phyloP scores from a whole-genome alignment of 1,139 yeast genomes.

The Hyphopichia buzzinii region DNA sequence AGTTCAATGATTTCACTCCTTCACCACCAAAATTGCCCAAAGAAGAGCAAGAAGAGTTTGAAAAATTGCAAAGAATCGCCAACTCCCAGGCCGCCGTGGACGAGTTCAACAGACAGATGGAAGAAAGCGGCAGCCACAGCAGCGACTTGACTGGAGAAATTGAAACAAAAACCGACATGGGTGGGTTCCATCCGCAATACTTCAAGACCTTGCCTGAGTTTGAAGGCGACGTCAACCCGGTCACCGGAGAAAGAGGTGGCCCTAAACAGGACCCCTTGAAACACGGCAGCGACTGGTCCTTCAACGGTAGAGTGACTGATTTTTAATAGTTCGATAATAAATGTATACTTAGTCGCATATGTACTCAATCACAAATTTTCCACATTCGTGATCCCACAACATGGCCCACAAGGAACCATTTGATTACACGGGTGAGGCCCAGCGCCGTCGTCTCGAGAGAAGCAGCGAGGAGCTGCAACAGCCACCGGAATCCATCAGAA shows the following conservation, averaged over 20 bases:
- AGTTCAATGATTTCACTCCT: constrained; percentile 44
- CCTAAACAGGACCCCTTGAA: constrained; percentile 98
- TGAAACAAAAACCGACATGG: constrained; percentile 55
- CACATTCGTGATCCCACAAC: no score
- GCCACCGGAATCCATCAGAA: no score
- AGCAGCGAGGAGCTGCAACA: no score
- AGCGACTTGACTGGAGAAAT: constrained; percentile 17
- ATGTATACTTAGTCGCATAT: no score
- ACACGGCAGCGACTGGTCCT: constrained; percentile 87
- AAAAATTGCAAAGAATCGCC: constrained; percentile 76
- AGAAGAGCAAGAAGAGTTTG: constrained; percentile 92
- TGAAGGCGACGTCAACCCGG: constrained; percentile 91
- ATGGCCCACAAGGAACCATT: no score
- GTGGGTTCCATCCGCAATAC: constrained; percentile 65
- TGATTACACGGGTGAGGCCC: no score
- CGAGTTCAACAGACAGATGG: constrained; percentile 58
- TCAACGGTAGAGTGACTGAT: constrained; percentile 94
- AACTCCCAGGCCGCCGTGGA: constrained; percentile 78
- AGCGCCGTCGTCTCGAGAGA: no score
- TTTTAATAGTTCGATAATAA: constrained; percentile 41
- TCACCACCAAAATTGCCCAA: constrained; percentile 83
- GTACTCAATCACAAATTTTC: no score
- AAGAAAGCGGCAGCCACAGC: constrained; percentile 24
- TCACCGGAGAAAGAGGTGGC: constrained; percentile 93
- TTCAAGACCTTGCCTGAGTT: constrained; percentile 87